phyloP scores from a whole-genome alignment of 106 monocot genomes.

The Dactylorhiza incarnata region DNA sequence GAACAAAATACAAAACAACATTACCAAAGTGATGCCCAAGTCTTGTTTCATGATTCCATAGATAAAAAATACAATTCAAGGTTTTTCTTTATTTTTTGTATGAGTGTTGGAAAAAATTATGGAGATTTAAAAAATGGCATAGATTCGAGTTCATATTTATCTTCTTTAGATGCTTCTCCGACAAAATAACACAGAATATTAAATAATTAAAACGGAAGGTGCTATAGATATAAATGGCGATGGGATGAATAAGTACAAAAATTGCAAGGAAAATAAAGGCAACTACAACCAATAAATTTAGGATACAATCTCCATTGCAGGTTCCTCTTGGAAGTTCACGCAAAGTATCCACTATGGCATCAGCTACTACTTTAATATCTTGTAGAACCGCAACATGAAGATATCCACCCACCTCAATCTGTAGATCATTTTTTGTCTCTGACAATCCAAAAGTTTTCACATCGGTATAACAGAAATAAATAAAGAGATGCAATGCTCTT shows the following conservation, averaged over 20 bases:
- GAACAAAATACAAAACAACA: not conserved
- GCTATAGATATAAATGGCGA: not conserved
- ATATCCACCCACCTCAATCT: constrained; percentile 91
- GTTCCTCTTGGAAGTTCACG: constrained; percentile 69
- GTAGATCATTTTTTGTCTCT: constrained; percentile 86
- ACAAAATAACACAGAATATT: not conserved
- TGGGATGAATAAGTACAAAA: not conserved
- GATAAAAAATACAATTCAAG: not conserved
- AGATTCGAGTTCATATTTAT: not conserved
- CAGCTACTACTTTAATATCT: constrained; percentile 66
- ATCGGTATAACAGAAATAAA: not conserved
- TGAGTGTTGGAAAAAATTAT: not conserved
- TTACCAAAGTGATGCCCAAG: not conserved
- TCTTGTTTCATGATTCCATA: not conserved
- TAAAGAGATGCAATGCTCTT: not conserved
- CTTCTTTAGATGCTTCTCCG: not conserved
- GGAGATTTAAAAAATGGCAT: not conserved
- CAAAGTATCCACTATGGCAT: constrained; percentile 29
- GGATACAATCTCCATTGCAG: constrained; percentile 89
- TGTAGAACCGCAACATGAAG: constrained; percentile 57
- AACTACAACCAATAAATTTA: not conserved
- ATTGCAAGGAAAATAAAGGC: not conserved
- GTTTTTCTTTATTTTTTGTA: not conserved
- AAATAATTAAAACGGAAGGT: not conserved
- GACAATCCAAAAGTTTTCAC: constrained; percentile 1